Percentiles rank a stretch among this genome's conserved stretches.
These are phyloP conservation scores for Incumbomyces delicatus DNA, from an alignment of 2,329 filamentous ascomycete genomes.

Conservation along the genomic window DNA sequence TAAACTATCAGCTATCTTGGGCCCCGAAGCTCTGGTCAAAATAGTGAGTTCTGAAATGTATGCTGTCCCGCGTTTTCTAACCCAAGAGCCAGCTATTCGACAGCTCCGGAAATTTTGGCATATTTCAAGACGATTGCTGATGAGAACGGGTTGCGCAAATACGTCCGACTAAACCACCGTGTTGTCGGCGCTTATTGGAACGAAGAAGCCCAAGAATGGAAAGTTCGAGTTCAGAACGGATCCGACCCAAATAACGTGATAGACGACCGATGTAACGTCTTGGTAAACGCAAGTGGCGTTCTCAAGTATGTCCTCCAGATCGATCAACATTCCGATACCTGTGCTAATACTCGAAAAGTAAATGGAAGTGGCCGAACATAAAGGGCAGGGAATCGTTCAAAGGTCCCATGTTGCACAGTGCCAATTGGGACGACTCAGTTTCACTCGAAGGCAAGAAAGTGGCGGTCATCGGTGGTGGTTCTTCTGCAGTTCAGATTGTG, in stretches of 20 bases:
- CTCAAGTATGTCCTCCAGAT: slow-evolving; percentile 14
- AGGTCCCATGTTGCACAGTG: slow-evolving; percentile 27
- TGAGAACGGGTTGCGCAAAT: slow-evolving; percentile 18
- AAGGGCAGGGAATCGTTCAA: slow-evolving; percentile 26
- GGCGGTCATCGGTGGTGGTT: slow-evolving; percentile 22
- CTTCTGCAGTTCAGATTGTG: slow-evolving; percentile 23
- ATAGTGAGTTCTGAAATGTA: slow-evolving; percentile 3
- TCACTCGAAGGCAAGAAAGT: slow-evolving; percentile 21
- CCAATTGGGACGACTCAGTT: slow-evolving; percentile 24
- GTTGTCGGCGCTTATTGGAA: neutral
- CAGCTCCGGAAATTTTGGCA: slow-evolving; percentile 17
- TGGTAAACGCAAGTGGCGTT: slow-evolving; percentile 22
- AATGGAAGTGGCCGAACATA: slow-evolving; percentile 23
- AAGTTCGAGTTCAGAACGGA: slow-evolving; percentile 12
- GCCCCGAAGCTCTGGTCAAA: neutral
- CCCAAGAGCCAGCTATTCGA: slow-evolving; percentile 11
- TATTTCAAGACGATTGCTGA: slow-evolving; percentile 19
- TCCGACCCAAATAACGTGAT: neutral
- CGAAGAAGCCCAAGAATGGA: neutral
- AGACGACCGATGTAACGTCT: slow-evolving; percentile 12
- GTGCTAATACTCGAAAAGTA: too few relatives aligned
- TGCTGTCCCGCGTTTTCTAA: slow-evolving; percentile 4
- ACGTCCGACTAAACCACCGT: slow-evolving; percentile 9
- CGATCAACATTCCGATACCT: too few relatives aligned
- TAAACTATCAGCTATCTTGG: neutral